These are phyloP conservation scores for Paramecium biaurelia DNA, from an alignment of 73 alveolate species.

Conservation along the genomic window DNA sequence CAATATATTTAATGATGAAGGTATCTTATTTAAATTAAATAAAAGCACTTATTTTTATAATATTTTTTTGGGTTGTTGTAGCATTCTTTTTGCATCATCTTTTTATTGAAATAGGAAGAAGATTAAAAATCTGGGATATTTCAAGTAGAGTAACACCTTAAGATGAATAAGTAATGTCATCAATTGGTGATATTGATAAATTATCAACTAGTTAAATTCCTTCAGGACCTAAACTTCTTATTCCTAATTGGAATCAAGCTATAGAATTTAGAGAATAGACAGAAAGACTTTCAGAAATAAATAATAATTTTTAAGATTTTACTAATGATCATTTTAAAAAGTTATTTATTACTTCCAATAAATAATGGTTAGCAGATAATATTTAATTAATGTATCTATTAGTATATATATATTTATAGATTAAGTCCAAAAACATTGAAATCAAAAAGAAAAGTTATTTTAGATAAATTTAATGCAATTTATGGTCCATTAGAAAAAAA, in stretches of 20 bases:
- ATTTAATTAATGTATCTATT: not conserved
- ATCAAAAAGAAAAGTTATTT: not conserved
- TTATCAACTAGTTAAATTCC: not conserved
- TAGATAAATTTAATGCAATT: constrained; percentile 3
- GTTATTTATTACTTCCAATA: constrained; percentile 48
- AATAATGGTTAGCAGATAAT: constrained; percentile 51
- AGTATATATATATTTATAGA: not conserved
- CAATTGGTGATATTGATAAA: not conserved
- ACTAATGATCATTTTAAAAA: constrained; percentile 47
- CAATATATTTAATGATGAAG: constrained; percentile 12
- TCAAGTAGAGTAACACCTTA: not conserved
- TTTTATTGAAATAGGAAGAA: not conserved
- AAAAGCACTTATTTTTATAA: not conserved
- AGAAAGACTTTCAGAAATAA: not conserved
- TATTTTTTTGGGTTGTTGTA: constrained; percentile 35
- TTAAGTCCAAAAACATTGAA: constrained; percentile 46
- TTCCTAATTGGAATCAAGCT: not conserved
- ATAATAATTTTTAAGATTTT: constrained; percentile 15
- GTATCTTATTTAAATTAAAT: not conserved
- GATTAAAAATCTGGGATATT: constrained; percentile 17
- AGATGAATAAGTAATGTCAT: not conserved
- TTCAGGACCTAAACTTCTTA: not conserved
- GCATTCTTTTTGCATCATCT: not conserved
- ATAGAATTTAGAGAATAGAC: constrained; percentile 5
- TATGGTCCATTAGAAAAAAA: constrained; percentile 49